These are phyloP conservation scores for Diospyros lotus DNA, from an alignment of 148 eudicot species.

Conservation along the genomic window DNA sequence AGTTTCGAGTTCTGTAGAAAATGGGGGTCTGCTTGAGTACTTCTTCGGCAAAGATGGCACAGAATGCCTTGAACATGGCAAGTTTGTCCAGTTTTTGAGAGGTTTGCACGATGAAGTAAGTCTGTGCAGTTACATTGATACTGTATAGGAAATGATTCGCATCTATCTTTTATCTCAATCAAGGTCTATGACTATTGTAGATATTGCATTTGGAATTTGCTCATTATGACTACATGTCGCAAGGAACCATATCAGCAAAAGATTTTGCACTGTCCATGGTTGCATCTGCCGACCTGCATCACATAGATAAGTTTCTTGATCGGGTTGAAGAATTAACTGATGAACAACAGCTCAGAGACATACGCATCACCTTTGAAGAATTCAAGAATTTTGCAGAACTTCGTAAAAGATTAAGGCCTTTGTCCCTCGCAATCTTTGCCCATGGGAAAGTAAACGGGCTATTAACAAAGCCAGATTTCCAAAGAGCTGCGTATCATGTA, in stretches of 20 bases:
- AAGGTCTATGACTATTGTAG: not conserved
- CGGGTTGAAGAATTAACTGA: too few relatives aligned
- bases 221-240: conserved; percentile 12
- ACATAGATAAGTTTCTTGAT: too few relatives aligned
- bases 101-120: conserved; percentile 79
- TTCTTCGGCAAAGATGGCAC: conserved; percentile 91
- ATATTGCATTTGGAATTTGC: conserved; percentile 9
- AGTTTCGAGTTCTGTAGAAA: conserved; percentile 53
- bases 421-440: conserved; percentile 75
- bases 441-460: conserved; percentile 72
- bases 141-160: too few relatives aligned
- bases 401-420: conserved; percentile 47
- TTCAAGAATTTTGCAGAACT: conserved; percentile 69
- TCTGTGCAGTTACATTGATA: not conserved
- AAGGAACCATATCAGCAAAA: conserved; percentile 11
- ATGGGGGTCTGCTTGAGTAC: conserved; percentile 72
- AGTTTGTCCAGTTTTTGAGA: conserved; percentile 68
- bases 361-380: conserved; percentile 57
- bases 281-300: too few relatives aligned
- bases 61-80: conserved; percentile 50
- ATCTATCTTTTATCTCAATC: too few relatives aligned
- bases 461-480: conserved; percentile 67
- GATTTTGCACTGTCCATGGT: not conserved
- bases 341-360: conserved; percentile 1
- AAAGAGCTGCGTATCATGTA: conserved; percentile 85